Percentiles rank a stretch among this genome's conserved stretches.
Conservation (phyloP, 306 rosid genomes). For the Cucurbita maxima region DNA sequence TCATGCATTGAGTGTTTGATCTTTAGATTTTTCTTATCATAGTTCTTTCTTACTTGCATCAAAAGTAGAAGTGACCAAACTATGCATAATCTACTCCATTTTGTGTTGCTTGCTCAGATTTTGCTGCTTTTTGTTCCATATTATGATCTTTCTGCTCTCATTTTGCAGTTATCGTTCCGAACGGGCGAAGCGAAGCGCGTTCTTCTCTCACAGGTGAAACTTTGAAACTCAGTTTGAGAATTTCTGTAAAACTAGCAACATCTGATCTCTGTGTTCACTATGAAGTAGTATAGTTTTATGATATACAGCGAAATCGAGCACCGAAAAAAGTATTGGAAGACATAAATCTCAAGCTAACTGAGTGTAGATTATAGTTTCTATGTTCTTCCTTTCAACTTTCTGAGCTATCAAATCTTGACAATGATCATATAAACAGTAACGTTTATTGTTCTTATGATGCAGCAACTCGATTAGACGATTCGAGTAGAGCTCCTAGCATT, state of each 20-base stretch:
- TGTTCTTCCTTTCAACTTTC: conserved; percentile 3
- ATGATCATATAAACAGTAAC: not conserved
- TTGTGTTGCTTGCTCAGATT: not conserved
- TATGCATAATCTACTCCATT: not conserved
- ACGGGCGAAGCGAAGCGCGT: not conserved
- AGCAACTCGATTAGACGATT: conserved; percentile 25
- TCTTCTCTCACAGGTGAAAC: conserved; percentile 8
- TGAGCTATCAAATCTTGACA: not conserved
- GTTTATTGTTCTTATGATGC: conserved; percentile 8
- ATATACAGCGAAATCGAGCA: not conserved
- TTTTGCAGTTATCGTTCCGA: conserved; percentile 3
- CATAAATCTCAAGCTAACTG: not conserved
- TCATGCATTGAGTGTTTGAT: not conserved
- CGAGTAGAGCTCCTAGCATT: conserved; percentile 24
- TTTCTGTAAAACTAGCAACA: not conserved
- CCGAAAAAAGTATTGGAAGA: not conserved
- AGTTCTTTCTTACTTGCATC: not conserved
- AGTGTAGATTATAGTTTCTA: not conserved
- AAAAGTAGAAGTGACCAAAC: not conserved
- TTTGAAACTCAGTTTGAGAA: not conserved
- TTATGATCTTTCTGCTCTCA: not conserved
- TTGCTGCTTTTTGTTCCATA: not conserved
- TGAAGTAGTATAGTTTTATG: not conserved
- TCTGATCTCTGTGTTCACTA: not conserved
- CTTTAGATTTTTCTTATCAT: not conserved